Evolutionary conservation across 768 basidiomycete genomes (phyloP).

Genomic region (Porphyrellus cyaneotinctus): DNA sequence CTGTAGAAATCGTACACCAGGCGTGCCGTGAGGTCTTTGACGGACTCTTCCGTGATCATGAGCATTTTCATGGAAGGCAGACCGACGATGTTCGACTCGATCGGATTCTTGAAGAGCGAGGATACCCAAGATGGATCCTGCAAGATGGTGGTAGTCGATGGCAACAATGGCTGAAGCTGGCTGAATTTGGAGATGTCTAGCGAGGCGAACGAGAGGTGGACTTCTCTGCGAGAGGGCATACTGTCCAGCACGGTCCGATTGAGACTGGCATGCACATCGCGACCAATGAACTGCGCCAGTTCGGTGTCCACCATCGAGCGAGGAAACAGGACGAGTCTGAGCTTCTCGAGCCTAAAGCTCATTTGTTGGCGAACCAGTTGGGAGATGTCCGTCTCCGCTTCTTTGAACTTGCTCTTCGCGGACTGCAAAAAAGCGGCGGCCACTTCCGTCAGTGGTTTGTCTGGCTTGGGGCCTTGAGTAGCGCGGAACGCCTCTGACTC

Average conservation of each 20-base stretch:
- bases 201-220: constrained; percentile 69
- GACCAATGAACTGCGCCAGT: constrained; percentile 70
- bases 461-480: constrained; percentile 67
- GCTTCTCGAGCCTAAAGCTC: constrained; percentile 58
- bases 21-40: constrained; percentile 36
- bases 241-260: constrained; percentile 56
- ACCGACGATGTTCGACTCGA: constrained; percentile 73
- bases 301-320: constrained; percentile 75
- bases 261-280: constrained; percentile 64
- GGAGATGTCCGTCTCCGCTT: constrained; percentile 54
- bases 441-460: constrained; percentile 80
- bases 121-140: constrained; percentile 58
- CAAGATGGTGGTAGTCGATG: constrained; percentile 34
- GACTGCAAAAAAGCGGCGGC: constrained; percentile 80
- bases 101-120: constrained; percentile 53
- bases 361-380: constrained; percentile 70
- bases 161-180: constrained; percentile 51
- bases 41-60: constrained; percentile 68
- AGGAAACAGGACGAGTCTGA: constrained; percentile 74
- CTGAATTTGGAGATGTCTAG: constrained; percentile 71
- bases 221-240: constrained; percentile 53
- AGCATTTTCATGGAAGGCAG: constrained; percentile 78
- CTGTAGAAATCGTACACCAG: constrained; percentile 73
- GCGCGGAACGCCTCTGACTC: constrained; percentile 76
- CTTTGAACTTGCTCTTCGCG: constrained; percentile 66